Percentiles rank a stretch among this genome's conserved stretches.
These are phyloP conservation scores for Alopecurus myosuroides DNA, from an alignment of 176 grass and related monocot genomes.

Conservation along the genomic window DNA sequence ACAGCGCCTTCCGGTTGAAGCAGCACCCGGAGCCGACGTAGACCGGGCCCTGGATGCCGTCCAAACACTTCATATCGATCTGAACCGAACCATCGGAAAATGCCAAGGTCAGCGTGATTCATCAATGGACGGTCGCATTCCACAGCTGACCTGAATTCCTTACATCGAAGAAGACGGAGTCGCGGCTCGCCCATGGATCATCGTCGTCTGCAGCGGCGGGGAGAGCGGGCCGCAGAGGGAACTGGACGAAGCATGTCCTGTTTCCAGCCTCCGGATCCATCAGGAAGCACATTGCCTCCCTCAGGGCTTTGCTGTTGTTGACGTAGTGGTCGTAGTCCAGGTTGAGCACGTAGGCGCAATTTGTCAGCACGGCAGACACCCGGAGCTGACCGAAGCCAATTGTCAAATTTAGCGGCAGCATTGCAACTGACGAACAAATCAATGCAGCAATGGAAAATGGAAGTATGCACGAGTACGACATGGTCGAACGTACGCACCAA, in stretches of 20 bases:
- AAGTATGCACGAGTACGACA: not conserved
- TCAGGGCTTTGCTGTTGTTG: constrained; percentile 41
- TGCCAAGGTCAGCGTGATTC: not conserved
- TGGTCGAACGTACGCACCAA: constrained; percentile 29
- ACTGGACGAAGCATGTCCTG: constrained; percentile 64
- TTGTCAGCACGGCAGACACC: constrained; percentile 54
- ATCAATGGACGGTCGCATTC: not conserved
- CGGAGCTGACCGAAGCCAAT: constrained; percentile 29
- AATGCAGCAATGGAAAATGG: not conserved
- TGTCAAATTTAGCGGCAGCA: not conserved
- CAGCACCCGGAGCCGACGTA: constrained; percentile 61
- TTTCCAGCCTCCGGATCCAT: constrained; percentile 35
- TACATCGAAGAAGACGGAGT: constrained; percentile 58
- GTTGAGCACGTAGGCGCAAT: constrained; percentile 54
- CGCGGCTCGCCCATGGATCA: not conserved
- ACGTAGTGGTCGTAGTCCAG: constrained; percentile 52
- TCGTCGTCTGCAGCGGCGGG: not conserved
- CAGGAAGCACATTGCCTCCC: constrained; percentile 60
- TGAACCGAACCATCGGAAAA: not conserved
- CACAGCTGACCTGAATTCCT: not conserved
- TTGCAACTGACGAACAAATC: not conserved
- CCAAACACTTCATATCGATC: constrained; percentile 67
- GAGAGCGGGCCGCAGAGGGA: constrained; percentile 37
- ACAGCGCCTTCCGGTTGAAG: constrained; percentile 68
- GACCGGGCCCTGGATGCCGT: constrained; percentile 60